Percentiles rank a stretch among this genome's conserved stretches.
Conservation (phyloP, 306 rosid species). For the Luffa acutangula region DNA sequence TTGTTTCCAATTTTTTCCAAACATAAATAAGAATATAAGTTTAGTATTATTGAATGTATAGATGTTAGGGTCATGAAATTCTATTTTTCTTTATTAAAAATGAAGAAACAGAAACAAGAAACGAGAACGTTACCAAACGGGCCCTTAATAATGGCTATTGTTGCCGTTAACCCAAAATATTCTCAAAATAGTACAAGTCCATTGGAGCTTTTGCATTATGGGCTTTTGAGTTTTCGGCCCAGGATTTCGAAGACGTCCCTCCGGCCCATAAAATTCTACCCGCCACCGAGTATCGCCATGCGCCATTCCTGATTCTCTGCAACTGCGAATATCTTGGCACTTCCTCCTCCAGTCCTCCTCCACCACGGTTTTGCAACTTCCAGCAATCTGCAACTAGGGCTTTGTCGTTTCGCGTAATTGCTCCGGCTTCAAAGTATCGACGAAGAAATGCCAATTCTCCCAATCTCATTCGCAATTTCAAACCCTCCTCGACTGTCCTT, state of each 20-base stretch:
- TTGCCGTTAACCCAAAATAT: too few species aligned
- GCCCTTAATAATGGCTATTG: too few species aligned
- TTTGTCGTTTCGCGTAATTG: neutral
- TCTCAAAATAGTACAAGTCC: neutral
- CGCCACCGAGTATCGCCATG: neutral
- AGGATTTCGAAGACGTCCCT: neutral
- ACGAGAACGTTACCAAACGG: too few species aligned
- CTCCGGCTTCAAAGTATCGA: neutral
- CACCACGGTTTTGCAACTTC: neutral
- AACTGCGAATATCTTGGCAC: neutral
- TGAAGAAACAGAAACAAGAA: too few species aligned
- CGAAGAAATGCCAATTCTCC: slow-evolving; percentile 2
- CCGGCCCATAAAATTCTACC: neutral
- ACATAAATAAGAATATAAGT: too few species aligned
- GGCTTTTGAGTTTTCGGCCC: neutral
- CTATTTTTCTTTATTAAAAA: too few species aligned
- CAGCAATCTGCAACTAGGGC: neutral
- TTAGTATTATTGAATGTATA: too few species aligned
- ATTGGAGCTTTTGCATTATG: neutral
- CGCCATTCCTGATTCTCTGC: neutral
- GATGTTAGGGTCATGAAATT: too few species aligned
- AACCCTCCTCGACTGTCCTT: slow-evolving; percentile 5
- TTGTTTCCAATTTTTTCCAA: too few species aligned
- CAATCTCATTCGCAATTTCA: slow-evolving; percentile 14
- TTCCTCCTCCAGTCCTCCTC: neutral